Percentiles rank a stretch among this genome's conserved stretches.
These are phyloP conservation scores for Austroboletus niveus DNA, from an alignment of 1,284 basidiomycete species.

Conservation along the genomic window DNA sequence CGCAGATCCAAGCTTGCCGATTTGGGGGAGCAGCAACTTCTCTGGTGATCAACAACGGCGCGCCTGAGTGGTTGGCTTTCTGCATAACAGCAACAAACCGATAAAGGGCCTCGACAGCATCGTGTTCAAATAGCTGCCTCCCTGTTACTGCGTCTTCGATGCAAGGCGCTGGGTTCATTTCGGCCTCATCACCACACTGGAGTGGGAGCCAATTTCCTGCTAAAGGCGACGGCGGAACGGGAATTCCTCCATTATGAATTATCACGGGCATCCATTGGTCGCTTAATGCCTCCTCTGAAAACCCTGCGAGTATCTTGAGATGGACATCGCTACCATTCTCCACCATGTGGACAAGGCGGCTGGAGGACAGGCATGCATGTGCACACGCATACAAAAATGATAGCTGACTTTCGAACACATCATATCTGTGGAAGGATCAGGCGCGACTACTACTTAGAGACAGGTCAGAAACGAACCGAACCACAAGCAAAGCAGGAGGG, in stretches of 20 bases:
- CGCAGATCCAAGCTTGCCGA: conserved; percentile 42
- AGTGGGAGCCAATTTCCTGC: conserved; percentile 41
- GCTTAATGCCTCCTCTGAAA: conserved; percentile 27
- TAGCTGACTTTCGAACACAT: conserved; percentile 59
- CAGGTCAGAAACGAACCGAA: conserved; percentile 47
- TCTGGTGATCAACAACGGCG: conserved; percentile 43
- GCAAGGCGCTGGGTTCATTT: conserved; percentile 29
- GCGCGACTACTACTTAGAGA: conserved; percentile 3
- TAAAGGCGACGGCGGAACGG: conserved; percentile 46
- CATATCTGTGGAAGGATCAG: conserved; percentile 44
- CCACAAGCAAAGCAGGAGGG: conserved; percentile 51
- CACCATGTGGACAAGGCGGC: conserved; percentile 62
- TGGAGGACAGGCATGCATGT: conserved; percentile 42
- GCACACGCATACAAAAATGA: conserved; percentile 54
- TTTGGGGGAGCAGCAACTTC: conserved; percentile 7
- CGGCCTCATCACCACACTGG: conserved; percentile 48
- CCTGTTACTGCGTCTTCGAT: conserved; percentile 55
- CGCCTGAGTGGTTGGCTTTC: conserved; percentile 8
- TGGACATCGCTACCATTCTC: conserved; percentile 57
- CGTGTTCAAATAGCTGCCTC: conserved; percentile 50
- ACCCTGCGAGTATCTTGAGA: conserved; percentile 44
- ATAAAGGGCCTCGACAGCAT: conserved; percentile 55
- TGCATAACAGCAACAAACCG: conserved; percentile 40
- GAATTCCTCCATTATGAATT: conserved; percentile 37
- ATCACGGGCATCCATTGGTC: conserved; percentile 47